phyloP scores from a whole-genome alignment of 805 yeast genomes.

The Metschnikowia similis region DNA sequence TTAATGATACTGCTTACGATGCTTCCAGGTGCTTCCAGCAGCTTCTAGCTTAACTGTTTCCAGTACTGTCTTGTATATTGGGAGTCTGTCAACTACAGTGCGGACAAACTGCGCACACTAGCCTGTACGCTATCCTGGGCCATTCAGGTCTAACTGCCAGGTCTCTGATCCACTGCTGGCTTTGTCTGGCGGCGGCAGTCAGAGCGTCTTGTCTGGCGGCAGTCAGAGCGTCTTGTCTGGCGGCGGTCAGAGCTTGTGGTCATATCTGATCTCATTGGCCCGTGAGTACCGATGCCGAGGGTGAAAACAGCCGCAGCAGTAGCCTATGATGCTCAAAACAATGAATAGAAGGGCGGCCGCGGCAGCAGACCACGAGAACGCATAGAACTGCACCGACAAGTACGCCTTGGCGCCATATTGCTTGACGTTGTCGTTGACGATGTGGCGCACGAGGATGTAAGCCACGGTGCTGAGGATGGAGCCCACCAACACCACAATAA shows the following conservation, averaged over 20 bases:
- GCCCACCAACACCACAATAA: slow-evolving; percentile 42
- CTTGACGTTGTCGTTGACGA: slow-evolving; percentile 46
- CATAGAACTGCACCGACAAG: slow-evolving; percentile 50
- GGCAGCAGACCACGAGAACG: slow-evolving; percentile 60
- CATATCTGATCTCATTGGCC: slow-evolving; percentile 20
- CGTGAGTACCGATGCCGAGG: slow-evolving; percentile 14
- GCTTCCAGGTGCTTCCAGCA: no score
- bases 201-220: background rate
- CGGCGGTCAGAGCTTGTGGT: slow-evolving; percentile 10
- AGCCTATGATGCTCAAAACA: slow-evolving; percentile 34
- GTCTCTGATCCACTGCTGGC: no score
- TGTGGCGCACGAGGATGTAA: slow-evolving; percentile 44
- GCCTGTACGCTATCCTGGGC: no score
- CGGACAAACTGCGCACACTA: no score
- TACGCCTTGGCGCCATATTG: slow-evolving; percentile 53
- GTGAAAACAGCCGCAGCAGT: slow-evolving; percentile 38
- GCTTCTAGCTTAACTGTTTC: no score
- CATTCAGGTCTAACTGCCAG: background rate
- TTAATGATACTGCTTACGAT: no score
- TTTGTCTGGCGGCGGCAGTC: background rate
- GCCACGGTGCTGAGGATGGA: slow-evolving; percentile 61
- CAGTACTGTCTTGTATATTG: no score
- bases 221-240: background rate
- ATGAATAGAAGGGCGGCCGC: slow-evolving; percentile 39
- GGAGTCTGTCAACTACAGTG: no score